These are phyloP conservation scores for Paecilomyces dactylethromorphus DNA, from an alignment of 2,329 filamentous ascomycete species.

Conservation along the genomic window DNA sequence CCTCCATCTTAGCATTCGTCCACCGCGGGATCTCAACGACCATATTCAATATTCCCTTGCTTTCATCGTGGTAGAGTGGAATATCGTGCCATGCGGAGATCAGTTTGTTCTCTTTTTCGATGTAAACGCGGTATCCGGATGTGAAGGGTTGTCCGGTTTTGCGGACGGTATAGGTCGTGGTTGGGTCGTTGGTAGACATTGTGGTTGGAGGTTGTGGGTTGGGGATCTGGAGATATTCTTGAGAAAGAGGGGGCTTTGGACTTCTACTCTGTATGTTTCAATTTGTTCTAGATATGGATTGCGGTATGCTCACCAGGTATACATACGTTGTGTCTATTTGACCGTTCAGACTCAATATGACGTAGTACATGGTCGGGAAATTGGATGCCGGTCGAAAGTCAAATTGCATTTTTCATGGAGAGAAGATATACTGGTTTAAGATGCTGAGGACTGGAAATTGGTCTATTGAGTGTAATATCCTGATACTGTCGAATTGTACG, in stretches of 20 bases:
- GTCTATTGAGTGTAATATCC: no score
- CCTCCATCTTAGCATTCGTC: conserved; percentile 94
- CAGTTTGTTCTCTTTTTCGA: conserved; percentile 80
- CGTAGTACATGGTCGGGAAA: background rate
- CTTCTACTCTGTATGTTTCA: no score
- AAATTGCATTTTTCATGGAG: background rate
- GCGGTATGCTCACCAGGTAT: background rate
- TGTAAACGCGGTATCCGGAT: conserved; percentile 82
- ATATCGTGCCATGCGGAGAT: conserved; percentile 89
- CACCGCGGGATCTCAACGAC: conserved; percentile 89
- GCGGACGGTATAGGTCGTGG: conserved; percentile 51
- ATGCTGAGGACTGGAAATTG: no score
- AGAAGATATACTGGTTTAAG: no score
- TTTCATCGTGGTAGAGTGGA: conserved; percentile 79
- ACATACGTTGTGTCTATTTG: background rate
- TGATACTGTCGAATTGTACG: no score
- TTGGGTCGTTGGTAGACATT: conserved; percentile 12
- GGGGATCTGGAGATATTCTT: background rate
- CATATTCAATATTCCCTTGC: conserved; percentile 89
- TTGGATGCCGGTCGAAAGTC: background rate
- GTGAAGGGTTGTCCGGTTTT: conserved; percentile 78
- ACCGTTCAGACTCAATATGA: background rate
- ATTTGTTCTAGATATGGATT: background rate
- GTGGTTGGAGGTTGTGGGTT: background rate
- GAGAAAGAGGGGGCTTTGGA: no score